Percentiles rank a stretch among this genome's conserved stretches.
Evolutionary conservation across 768 basidiomycete genomes (phyloP).

Genomic region (Suillus occidentalis): DNA sequence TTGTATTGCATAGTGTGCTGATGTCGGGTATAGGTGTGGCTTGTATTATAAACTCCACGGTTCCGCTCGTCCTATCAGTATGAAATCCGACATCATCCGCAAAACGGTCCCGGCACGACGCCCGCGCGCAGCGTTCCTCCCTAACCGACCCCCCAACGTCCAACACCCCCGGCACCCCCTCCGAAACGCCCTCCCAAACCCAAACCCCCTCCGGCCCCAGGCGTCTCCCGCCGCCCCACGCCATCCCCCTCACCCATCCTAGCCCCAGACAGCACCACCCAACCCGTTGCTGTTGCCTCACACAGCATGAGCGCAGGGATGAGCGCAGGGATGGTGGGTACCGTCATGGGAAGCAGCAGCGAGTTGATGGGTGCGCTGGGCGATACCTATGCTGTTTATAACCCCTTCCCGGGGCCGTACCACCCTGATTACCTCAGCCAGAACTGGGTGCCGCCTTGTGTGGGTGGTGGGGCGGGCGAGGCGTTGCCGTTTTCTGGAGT

Average conservation of each 20-base stretch:
- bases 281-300: slow-evolving; percentile 40
- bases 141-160: slow-evolving; percentile 35
- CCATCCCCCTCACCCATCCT: slow-evolving; percentile 66
- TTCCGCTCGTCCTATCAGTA: slow-evolving; percentile 81
- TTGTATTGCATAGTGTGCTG: slow-evolving; percentile 24
- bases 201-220: slow-evolving; percentile 60
- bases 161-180: slow-evolving; percentile 71
- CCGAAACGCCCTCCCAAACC: slow-evolving; percentile 64
- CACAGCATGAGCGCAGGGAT: slow-evolving; percentile 21
- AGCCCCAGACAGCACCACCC: slow-evolving; percentile 69
- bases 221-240: slow-evolving; percentile 71
- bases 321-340: slow-evolving; percentile 6
- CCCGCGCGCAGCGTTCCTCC: slow-evolving; percentile 48
- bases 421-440: slow-evolving; percentile 71
- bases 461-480: slow-evolving; percentile 32
- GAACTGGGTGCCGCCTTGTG: slow-evolving; percentile 37
- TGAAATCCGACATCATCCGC: slow-evolving; percentile 90
- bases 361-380: slow-evolving; percentile 53
- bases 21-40: too few species aligned
- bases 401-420: slow-evolving; percentile 68
- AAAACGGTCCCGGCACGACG: slow-evolving; percentile 82
- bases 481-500: slow-evolving; percentile 54
- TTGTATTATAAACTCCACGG: slow-evolving; percentile 86
- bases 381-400: slow-evolving; percentile 36
- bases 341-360: slow-evolving; percentile 35